phyloP scores from a whole-genome alignment of 768 basidiomycete genomes.

The Trametes cubensis region DNA sequence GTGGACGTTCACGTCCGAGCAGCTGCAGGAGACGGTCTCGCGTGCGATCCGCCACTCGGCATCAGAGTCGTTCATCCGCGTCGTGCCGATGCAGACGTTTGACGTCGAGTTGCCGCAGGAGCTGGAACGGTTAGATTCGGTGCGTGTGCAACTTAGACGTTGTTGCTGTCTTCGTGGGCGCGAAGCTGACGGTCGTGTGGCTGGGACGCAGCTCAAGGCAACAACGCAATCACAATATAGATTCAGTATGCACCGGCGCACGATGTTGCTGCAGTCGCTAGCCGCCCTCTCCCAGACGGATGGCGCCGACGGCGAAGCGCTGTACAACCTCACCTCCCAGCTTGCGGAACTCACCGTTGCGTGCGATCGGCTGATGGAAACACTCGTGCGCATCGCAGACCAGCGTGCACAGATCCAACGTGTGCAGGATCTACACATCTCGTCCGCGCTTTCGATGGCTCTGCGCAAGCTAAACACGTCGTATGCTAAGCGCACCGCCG shows the following conservation, averaged over 20 bases:
- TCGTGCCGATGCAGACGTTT: conserved; percentile 63
- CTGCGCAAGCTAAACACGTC: conserved; percentile 79
- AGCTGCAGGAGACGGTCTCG: conserved; percentile 72
- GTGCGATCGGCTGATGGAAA: conserved; percentile 59
- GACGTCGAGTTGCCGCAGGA: conserved; percentile 63
- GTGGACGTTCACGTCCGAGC: conserved; percentile 54
- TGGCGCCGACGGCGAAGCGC: conserved; percentile 40
- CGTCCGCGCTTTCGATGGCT: conserved; percentile 77
- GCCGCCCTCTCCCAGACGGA: conserved; percentile 48
- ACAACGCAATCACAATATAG: conserved; percentile 67
- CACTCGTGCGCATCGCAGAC: conserved; percentile 59
- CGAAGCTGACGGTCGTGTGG: neutral
- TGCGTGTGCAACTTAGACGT: conserved; percentile 5
- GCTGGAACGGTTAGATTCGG: conserved; percentile 53
- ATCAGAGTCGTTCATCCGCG: conserved; percentile 68
- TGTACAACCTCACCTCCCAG: conserved; percentile 54
- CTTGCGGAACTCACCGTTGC: conserved; percentile 59
- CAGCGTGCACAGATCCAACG: conserved; percentile 65
- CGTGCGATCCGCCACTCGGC: conserved; percentile 71
- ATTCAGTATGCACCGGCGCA: conserved; percentile 65
- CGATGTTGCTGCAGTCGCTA: conserved; percentile 73
- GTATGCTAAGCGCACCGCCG: conserved; percentile 64
- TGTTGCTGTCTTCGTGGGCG: neutral
- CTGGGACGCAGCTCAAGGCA: conserved; percentile 40
- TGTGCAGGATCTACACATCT: conserved; percentile 66